A percentile compares a stretch with the other conserved stretches of the same genome.
These are phyloP conservation scores for Trypanosoma scelopori DNA, from an alignment of 208 protist genomes.

Conservation along the genomic window DNA sequence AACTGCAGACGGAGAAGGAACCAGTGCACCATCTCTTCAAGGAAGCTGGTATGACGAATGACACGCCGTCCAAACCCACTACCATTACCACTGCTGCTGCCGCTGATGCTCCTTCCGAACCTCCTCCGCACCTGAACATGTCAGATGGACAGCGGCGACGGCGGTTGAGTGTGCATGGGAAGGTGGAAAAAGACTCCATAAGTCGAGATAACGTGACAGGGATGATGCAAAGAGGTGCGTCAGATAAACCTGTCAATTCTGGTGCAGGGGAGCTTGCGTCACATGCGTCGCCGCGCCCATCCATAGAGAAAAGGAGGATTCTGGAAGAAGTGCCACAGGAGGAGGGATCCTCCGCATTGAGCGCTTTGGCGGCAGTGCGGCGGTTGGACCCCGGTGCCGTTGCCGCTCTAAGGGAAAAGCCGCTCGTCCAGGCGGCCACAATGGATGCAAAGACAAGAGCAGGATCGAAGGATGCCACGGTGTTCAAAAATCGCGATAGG, in stretches of 20 bases:
- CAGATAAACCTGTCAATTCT: background rate
- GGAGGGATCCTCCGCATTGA: background rate
- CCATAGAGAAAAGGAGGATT: no score
- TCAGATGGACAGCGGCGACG: background rate
- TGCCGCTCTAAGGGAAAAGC: constrained; percentile 7
- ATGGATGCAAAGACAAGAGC: constrained; percentile 1
- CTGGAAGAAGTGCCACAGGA: background rate
- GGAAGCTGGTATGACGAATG: background rate
- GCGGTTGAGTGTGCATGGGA: background rate
- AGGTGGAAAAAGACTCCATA: background rate
- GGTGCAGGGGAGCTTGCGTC: background rate
- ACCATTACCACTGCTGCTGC: background rate
- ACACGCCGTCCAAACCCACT: background rate
- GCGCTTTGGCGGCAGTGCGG: no score
- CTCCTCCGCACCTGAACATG: background rate
- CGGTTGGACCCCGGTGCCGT: background rate
- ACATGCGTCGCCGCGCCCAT: background rate
- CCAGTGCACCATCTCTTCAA: no score
- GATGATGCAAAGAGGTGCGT: background rate
- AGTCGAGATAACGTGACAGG: background rate
- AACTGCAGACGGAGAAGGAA: no score
- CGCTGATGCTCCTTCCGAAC: background rate
- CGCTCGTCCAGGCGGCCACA: background rate
- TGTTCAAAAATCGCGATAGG: background rate
- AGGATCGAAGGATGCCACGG: background rate